phyloP scores from a whole-genome alignment of 169 alveolate genomes.

The Toxoplasma gondii region DNA sequence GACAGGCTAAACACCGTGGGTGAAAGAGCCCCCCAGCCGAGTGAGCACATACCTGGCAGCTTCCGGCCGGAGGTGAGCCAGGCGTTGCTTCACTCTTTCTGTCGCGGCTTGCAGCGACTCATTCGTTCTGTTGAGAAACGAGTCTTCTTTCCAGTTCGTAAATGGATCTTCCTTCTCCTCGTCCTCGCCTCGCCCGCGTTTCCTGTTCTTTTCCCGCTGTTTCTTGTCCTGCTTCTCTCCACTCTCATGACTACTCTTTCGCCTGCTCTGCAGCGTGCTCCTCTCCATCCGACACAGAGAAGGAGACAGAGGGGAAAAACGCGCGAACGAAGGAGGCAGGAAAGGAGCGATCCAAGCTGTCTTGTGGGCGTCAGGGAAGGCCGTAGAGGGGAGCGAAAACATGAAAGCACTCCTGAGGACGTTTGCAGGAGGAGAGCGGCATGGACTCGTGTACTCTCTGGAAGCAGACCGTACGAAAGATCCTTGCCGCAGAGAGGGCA shows the following conservation, averaged over 20 bases:
- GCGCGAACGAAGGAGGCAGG: background rate
- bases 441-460: no score
- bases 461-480: no score
- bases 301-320: background rate
- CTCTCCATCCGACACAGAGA: background rate
- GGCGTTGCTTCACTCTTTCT: background rate
- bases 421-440: no score
- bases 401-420: no score
- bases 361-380: no score
- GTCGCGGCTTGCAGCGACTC: background rate
- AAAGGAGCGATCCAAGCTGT: no score
- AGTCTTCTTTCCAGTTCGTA: background rate
- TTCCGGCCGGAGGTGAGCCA: background rate
- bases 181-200: background rate
- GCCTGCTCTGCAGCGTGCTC: background rate
- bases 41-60: background rate
- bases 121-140: background rate
- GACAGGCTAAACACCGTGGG: no score
- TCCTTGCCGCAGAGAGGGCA: background rate
- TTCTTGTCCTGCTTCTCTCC: background rate
- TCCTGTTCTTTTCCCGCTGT: background rate
- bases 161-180: background rate
- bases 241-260: background rate
- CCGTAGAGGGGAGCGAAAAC: no score
- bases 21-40: no score